A percentile compares a stretch with the other conserved stretches of the same genome.
Conservation (phyloP, 2,329 filamentous ascomycete genomes). For the Aspergillus sp. region DNA sequence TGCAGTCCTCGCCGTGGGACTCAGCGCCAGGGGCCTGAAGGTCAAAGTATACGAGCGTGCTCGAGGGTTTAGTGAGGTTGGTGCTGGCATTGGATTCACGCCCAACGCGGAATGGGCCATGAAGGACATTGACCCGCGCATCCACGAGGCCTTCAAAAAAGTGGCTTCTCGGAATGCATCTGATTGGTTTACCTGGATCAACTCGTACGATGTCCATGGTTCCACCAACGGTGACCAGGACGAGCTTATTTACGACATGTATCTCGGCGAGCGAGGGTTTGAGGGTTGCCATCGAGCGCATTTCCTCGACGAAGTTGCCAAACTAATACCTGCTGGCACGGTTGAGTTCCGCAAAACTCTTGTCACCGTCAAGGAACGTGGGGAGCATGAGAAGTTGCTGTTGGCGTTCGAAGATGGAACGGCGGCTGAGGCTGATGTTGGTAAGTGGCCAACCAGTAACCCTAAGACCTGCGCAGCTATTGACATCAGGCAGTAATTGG, state of each 20-base stretch:
- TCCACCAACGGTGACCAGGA: neutral
- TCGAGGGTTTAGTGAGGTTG: neutral
- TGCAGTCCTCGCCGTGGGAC: constrained; percentile 6
- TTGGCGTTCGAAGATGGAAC: neutral
- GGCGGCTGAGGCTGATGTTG: neutral
- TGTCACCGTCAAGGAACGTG: neutral
- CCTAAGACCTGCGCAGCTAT: no score
- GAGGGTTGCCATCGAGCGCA: neutral
- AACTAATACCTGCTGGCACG: neutral
- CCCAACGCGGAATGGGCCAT: neutral
- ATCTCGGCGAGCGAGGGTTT: neutral
- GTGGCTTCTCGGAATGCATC: neutral
- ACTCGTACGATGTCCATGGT: no score
- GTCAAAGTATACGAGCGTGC: constrained; percentile 9
- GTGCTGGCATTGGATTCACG: constrained; percentile 7
- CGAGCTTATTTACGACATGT: neutral
- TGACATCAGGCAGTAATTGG: constrained; percentile 40
- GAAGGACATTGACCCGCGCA: neutral
- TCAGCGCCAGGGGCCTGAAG: neutral
- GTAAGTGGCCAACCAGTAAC: neutral
- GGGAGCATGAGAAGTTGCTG: neutral
- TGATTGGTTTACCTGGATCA: no score
- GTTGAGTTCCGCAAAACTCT: neutral
- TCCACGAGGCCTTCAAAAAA: neutral
- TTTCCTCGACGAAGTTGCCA: no score